Evolutionary conservation across 1,284 basidiomycete genomes (phyloP), one percentile per base, ranked within the genome.

Genomic region (Ustilago trichophora): DNA sequence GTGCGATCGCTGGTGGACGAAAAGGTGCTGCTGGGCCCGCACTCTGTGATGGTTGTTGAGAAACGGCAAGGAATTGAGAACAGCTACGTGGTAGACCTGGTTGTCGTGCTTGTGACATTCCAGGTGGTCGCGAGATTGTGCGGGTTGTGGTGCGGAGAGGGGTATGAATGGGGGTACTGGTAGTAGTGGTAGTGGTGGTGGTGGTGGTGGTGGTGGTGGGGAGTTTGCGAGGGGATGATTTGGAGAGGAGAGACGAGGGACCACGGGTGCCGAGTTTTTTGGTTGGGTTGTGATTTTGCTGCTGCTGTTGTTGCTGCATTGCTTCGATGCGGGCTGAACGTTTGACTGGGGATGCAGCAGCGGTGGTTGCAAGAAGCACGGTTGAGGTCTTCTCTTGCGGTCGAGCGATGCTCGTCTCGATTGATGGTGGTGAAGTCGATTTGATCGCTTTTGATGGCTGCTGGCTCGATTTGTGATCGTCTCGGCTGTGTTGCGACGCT

Each of bases 91-190:
- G 53, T 3, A 70, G 34, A 11, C 67, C 67, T 2, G 48, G 46
- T 36, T 70, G 67, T 4, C 67, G 52, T 3, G 57, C 67, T 36
- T 70, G 67, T 10, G 67, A 65, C 48, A 66, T 49, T 2, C 60
- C 48, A 1, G 58, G 8, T 29, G 27, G 7, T n/a, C n/a, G n/a
- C n/a, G n/a, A n/a, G n/a, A n/a, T n/a, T n/a, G n/a, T n/a, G n/a
- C n/a, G n/a, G n/a, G n/a, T n/a, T n/a, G n/a, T n/a, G n/a, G n/a
- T n/a, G n/a, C n/a, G n/a, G n/a, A n/a, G n/a, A n/a, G n/a, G n/a
- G n/a, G n/a, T n/a, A n/a, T n/a, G n/a, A n/a, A n/a, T n/a, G n/a
- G n/a, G n/a, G n/a, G n/a, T 38, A 10, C 49, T 36, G 7, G 24
- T 29, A 3, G 26, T 19, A 11, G 44, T 40, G 9, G 36, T 37